Percentiles rank a stretch among this genome's conserved stretches.
These are phyloP conservation scores for Tricladium varicosporioides DNA, from an alignment of 2,329 filamentous ascomycete genomes.

Conservation along the genomic window DNA sequence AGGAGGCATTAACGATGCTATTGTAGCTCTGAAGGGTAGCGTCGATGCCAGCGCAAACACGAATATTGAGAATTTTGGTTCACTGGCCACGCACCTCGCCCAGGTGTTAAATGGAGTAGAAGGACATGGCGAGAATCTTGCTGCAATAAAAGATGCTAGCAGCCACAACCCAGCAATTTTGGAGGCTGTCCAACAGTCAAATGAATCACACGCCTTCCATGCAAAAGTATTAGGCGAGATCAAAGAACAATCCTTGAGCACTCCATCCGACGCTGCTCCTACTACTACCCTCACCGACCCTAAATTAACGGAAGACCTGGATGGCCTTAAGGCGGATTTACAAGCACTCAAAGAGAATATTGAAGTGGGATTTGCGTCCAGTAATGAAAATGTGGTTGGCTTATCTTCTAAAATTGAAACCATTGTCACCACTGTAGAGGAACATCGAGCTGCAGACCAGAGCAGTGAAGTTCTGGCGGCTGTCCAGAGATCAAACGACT, in stretches of 20 bases:
- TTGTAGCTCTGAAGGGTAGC: constrained; percentile 21
- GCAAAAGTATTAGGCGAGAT: constrained; percentile 19
- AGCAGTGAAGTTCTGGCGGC: constrained; percentile 27
- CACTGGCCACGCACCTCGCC: constrained; percentile 22
- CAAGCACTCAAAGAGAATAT: constrained; percentile 12
- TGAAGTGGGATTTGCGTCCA: constrained; percentile 21
- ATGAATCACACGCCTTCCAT: constrained; percentile 25
- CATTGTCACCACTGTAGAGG: constrained; percentile 24
- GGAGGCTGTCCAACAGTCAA: constrained; percentile 24
- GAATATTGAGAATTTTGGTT: constrained; percentile 16
- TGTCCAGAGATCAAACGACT: constrained; percentile 28
- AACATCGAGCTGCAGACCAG: constrained; percentile 17
- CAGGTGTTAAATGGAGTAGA: constrained; percentile 21
- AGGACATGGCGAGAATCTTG: constrained; percentile 18
- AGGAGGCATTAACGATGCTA: constrained; percentile 21
- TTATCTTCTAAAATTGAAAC: constrained; percentile 26
- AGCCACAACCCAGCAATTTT: constrained; percentile 21
- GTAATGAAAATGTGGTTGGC: constrained; percentile 19
- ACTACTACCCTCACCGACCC: neutral
- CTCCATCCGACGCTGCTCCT: constrained; percentile 7
- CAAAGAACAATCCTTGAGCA: constrained; percentile 21
- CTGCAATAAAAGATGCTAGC: constrained; percentile 21
- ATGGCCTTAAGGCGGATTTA: constrained; percentile 12
- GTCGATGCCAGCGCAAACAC: constrained; percentile 18
- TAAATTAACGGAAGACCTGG: constrained; percentile 10